A percentile compares a stretch with the other conserved stretches of the same genome.
Evolutionary conservation across 2,329 filamentous ascomycete species (phyloP).

Genomic region (Claviceps africana): DNA sequence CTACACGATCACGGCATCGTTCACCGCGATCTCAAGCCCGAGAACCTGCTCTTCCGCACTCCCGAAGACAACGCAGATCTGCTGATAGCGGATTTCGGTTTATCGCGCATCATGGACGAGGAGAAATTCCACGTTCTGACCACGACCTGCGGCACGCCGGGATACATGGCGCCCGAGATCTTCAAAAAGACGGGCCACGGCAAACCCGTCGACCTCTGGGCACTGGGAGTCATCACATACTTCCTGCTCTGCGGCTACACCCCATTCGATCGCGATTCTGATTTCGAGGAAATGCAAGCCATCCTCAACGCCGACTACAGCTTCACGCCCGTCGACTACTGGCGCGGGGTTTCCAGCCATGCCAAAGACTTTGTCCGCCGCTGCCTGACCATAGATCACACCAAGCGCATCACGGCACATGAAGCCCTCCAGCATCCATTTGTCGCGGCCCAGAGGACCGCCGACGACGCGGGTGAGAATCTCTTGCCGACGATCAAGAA

Average conservation of each 20-base stretch:
- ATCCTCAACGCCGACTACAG: slow-evolving; percentile 93
- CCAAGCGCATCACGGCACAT: slow-evolving; percentile 80
- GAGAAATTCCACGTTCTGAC: slow-evolving; percentile 96
- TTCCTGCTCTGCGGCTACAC: slow-evolving; percentile 97
- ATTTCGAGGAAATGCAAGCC: slow-evolving; percentile 98
- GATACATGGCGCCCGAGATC: slow-evolving; percentile 98
- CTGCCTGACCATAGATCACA: slow-evolving; percentile 83
- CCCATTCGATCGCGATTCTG: slow-evolving; percentile 91
- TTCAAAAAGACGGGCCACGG: slow-evolving; percentile 98
- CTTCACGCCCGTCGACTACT: slow-evolving; percentile 90
- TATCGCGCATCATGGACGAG: slow-evolving; percentile 96
- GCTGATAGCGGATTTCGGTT: slow-evolving; percentile 90
- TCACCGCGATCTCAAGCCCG: slow-evolving; percentile 92
- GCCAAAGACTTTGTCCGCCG: slow-evolving; percentile 85
- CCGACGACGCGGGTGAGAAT: slow-evolving; percentile 41
- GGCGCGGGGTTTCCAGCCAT: slow-evolving; percentile 76
- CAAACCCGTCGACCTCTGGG: slow-evolving; percentile 97
- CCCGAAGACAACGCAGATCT: slow-evolving; percentile 96
- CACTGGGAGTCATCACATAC: slow-evolving; percentile 95
- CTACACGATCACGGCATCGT: slow-evolving; percentile 98
- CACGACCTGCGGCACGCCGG: slow-evolving; percentile 92
- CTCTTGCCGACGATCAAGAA: slow-evolving; percentile 56
- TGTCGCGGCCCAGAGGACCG: slow-evolving; percentile 38
- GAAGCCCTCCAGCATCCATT: slow-evolving; percentile 56
- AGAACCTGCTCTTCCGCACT: slow-evolving; percentile 91